Evolutionary conservation across 306 rosid genomes (phyloP).

Genomic region (Trichosanthes truncata): DNA sequence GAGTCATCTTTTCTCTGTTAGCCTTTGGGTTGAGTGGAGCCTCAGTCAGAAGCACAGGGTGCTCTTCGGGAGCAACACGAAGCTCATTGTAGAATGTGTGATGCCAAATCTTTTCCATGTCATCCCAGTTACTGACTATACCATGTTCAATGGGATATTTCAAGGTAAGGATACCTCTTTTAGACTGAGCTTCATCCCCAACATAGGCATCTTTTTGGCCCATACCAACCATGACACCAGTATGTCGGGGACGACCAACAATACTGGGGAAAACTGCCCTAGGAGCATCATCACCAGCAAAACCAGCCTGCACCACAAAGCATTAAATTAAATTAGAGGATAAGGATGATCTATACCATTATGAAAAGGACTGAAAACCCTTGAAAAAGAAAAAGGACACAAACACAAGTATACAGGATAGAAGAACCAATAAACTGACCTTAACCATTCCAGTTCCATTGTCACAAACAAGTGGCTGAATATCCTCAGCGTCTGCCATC

Average conservation of each 20-base stretch:
- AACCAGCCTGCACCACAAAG: constrained; percentile 24
- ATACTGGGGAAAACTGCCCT: constrained; percentile 36
- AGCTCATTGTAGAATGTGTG: constrained; percentile 36
- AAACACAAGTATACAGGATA: neutral
- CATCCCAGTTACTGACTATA: constrained; percentile 38
- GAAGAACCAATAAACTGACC: constrained; percentile 12
- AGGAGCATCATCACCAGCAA: constrained; percentile 41
- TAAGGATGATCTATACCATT: neutral
- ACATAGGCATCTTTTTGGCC: constrained; percentile 37
- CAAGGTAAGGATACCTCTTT: constrained; percentile 32
- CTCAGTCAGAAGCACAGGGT: constrained; percentile 33
- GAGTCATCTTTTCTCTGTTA: constrained; percentile 35
- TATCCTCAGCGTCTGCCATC: constrained; percentile 32
- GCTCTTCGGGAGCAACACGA: constrained; percentile 34
- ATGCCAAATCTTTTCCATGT: constrained; percentile 37
- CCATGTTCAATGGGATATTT: constrained; percentile 35
- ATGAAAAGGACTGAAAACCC: neutral
- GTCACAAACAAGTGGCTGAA: constrained; percentile 36
- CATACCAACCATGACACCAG: constrained; percentile 39
- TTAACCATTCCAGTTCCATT: constrained; percentile 42
- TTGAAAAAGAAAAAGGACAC: neutral
- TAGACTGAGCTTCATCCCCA: constrained; percentile 37
- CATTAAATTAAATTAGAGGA: neutral
- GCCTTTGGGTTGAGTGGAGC: constrained; percentile 37
- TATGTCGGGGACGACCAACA: constrained; percentile 34